These are phyloP conservation scores for Hemisphaericaspora subhashii DNA, from an alignment of 1,139 yeast genomes.

Conservation along the genomic window DNA sequence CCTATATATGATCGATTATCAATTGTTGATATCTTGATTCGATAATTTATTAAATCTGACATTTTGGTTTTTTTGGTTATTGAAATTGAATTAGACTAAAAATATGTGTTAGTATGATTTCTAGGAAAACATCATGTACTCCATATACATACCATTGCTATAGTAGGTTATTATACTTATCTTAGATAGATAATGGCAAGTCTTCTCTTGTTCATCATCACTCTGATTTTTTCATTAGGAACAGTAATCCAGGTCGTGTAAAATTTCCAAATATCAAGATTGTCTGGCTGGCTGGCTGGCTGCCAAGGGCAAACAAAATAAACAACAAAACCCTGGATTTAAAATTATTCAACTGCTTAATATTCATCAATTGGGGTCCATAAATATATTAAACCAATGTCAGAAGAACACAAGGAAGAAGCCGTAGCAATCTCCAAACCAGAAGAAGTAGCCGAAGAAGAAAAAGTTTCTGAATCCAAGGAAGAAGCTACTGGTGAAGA, in stretches of 20 bases:
- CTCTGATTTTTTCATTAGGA: no score
- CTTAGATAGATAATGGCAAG: no score
- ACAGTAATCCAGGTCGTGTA: slow-evolving; percentile 1
- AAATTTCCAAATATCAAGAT: background rate
- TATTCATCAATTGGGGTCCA: background rate
- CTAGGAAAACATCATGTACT: background rate
- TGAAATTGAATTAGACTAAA: slow-evolving; percentile 12
- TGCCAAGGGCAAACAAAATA: no score
- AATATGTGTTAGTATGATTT: background rate
- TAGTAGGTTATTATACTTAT: background rate
- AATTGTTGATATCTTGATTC: slow-evolving; percentile 68
- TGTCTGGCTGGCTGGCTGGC: no score
- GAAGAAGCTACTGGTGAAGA: slow-evolving; percentile 13
- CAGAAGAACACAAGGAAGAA: slow-evolving; percentile 7
- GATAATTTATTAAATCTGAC: slow-evolving; percentile 72
- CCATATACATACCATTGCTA: background rate
- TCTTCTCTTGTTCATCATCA: no score
- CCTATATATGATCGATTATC: slow-evolving; percentile 82
- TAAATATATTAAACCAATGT: slow-evolving; percentile 3
- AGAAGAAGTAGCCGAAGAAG: slow-evolving; percentile 11
- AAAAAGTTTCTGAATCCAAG: slow-evolving; percentile 10
- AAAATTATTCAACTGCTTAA: no score
- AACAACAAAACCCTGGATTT: no score
- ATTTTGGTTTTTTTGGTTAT: slow-evolving; percentile 49
- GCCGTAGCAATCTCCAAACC: no score